A percentile compares a stretch with the other conserved stretches of the same genome.
Evolutionary conservation across 805 yeast genomes (phyloP).

Genomic region (Myxozyma neotropica): DNA sequence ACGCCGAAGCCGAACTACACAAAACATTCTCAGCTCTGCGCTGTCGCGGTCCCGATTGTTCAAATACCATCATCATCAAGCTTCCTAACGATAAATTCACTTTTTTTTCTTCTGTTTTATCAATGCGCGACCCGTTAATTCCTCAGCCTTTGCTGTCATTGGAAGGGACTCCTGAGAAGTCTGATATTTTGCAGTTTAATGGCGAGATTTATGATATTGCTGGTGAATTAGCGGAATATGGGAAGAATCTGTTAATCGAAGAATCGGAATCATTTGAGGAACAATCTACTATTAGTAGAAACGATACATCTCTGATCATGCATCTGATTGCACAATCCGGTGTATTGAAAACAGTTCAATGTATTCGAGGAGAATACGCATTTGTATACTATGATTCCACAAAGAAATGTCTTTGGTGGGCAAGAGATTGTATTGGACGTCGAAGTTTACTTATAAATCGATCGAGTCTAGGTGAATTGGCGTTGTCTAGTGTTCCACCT

Average conservation of each 20-base stretch:
- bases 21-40: background rate
- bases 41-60: slow-evolving; percentile 41
- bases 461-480: background rate
- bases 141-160: slow-evolving; percentile 61
- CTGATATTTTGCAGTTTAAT: slow-evolving; percentile 69
- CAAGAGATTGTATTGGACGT: slow-evolving; percentile 81
- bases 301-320: slow-evolving; percentile 66
- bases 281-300: background rate
- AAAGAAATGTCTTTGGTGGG: slow-evolving; percentile 60
- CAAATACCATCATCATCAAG: slow-evolving; percentile 1
- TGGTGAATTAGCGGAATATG: slow-evolving; percentile 46
- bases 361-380: slow-evolving; percentile 83
- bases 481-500: slow-evolving; percentile 30
- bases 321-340: slow-evolving; percentile 45
- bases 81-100: background rate
- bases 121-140: slow-evolving; percentile 76
- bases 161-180: slow-evolving; percentile 26
- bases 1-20: background rate
- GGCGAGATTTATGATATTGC: slow-evolving; percentile 78
- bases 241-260: background rate
- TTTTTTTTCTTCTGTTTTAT: slow-evolving; percentile 70
- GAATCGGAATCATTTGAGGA: slow-evolving; percentile 2
- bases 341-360: slow-evolving; percentile 48
- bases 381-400: slow-evolving; percentile 49
- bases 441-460: slow-evolving; percentile 59